Conservation (phyloP, 139 green algal species). For the Monoraphidium neglectum region DNA sequence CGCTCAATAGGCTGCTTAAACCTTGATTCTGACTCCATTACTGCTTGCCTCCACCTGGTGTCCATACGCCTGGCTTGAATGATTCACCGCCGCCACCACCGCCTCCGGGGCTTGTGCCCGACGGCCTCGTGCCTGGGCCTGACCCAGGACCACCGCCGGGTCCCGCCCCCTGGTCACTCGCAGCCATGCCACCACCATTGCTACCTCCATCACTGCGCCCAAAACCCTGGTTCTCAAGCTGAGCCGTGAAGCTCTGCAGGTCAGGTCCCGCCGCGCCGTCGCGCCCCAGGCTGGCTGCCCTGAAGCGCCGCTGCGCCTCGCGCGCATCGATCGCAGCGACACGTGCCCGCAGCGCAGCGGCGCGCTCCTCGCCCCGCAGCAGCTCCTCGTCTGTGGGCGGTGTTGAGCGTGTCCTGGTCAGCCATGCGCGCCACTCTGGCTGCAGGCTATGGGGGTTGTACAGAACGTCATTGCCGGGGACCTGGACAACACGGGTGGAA, state of each 20-base stretch:
- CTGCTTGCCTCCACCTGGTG: no score
- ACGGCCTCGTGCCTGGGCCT: neutral
- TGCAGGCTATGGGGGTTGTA: slow-evolving; percentile 36
- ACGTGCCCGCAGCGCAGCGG: slow-evolving; percentile 11
- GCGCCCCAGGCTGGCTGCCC: slow-evolving; percentile 37
- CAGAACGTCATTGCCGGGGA: slow-evolving; percentile 28
- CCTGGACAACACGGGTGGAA: neutral
- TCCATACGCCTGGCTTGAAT: no score
- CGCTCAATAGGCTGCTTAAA: no score
- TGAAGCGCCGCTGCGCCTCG: slow-evolving; percentile 45
- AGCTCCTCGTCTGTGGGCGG: slow-evolving; percentile 45
- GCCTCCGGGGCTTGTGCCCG: no score
- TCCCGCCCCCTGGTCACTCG: neutral
- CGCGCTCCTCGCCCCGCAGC: slow-evolving; percentile 23
- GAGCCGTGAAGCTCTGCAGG: slow-evolving; percentile 30
- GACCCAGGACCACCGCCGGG: neutral
- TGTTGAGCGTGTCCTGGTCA: slow-evolving; percentile 33
- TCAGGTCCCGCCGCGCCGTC: slow-evolving; percentile 28
- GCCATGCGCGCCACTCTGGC: slow-evolving; percentile 54
- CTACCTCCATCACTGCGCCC: neutral
- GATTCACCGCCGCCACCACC: no score
- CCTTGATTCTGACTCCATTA: no score
- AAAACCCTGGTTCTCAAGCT: slow-evolving; percentile 25
- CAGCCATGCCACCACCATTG: neutral
- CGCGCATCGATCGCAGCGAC: slow-evolving; percentile 46